These are phyloP conservation scores for Guadua angustifolia DNA, from an alignment of 176 grass and related monocot genomes.

Conservation along the genomic window DNA sequence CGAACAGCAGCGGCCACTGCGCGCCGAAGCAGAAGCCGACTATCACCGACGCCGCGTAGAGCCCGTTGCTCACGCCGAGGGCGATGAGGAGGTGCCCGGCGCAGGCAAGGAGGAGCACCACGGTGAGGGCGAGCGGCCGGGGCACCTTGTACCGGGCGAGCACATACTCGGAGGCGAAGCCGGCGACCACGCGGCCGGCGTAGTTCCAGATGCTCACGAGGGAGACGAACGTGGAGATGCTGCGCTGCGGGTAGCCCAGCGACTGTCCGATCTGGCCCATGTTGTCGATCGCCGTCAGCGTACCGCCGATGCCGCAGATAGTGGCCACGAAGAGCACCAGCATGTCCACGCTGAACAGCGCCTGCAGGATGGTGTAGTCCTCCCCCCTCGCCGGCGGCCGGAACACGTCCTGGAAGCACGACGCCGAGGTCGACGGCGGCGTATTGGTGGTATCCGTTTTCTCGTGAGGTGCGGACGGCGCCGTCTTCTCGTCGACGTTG, in stretches of 20 bases:
- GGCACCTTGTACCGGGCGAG: conserved; percentile 61
- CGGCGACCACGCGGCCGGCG: conserved; percentile 54
- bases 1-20: conserved; percentile 76
- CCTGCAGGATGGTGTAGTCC: conserved; percentile 82
- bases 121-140: conserved; percentile 52
- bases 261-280: conserved; percentile 83
- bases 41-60: conserved; percentile 75
- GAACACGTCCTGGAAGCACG: conserved; percentile 46
- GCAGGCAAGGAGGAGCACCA: conserved; percentile 53
- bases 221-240: conserved; percentile 66
- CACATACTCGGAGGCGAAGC: conserved; percentile 72
- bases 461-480: background rate
- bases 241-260: conserved; percentile 61
- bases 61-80: conserved; percentile 47
- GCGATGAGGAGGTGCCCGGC: conserved; percentile 75
- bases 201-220: conserved; percentile 96
- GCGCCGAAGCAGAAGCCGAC: conserved; percentile 82
- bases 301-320: conserved; percentile 76
- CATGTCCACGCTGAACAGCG: conserved; percentile 85
- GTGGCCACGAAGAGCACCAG: conserved; percentile 68
- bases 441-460: background rate
- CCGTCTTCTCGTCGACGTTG: background rate
- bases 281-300: conserved; percentile 85
- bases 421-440: background rate
- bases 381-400: conserved; percentile 59